phyloP scores from a whole-genome alignment of 129 eudicot genomes.

The Mikania micrantha region DNA sequence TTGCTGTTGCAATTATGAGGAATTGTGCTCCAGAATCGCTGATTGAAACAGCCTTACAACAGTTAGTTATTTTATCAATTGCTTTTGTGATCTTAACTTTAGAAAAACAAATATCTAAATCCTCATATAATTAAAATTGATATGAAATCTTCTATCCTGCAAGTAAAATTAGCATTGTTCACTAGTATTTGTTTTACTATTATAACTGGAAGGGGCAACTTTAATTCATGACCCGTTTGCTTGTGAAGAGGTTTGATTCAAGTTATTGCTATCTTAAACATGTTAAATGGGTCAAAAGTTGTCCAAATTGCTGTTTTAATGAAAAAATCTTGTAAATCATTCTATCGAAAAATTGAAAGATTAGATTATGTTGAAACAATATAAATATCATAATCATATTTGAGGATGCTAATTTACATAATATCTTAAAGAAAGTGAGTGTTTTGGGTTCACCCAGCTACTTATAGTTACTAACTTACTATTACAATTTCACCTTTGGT shows the following conservation, averaged over 20 bases:
- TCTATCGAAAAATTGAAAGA: neutral
- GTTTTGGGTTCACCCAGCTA: too few species aligned
- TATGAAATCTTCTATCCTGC: neutral
- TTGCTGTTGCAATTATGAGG: slow-evolving; percentile 89
- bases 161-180: neutral
- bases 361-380: neutral
- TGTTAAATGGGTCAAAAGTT: neutral
- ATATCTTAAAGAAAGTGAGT: neutral
- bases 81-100: neutral
- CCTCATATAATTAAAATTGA: neutral
- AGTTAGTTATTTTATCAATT: slow-evolving; percentile 37
- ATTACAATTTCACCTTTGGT: neutral
- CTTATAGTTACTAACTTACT: neutral
- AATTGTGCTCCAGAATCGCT: slow-evolving; percentile 69
- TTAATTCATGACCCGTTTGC: too few species aligned
- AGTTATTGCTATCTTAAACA: neutral
- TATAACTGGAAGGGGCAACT: too few species aligned
- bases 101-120: neutral
- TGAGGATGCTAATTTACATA: too few species aligned
- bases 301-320: neutral
- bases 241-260: too few species aligned
- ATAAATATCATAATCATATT: neutral
- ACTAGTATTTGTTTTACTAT: too few species aligned
- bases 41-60: slow-evolving; percentile 54
- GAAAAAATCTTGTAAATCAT: neutral